Base-by-base conservation (phyloP, 768 basidiomycete species). In the Psilocybe cyanescens region DNA sequence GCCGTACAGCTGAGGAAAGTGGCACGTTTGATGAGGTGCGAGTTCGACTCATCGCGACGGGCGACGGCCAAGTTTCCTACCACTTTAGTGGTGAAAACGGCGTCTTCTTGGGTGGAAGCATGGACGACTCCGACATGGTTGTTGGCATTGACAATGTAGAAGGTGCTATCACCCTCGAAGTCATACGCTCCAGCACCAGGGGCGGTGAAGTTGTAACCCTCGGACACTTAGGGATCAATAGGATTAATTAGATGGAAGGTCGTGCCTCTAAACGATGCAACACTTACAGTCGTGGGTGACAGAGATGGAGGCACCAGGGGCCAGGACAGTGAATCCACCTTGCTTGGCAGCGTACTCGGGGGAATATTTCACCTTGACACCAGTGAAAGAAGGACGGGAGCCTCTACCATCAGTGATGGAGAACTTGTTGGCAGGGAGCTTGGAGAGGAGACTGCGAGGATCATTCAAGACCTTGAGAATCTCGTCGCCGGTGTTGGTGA, bases 401-500 rank as follows among this genome's bases (percentile, higher is more conserved):
- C 79, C 79, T n/a, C 69, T 62, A 3, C 62, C 69, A 59, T 73
- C 72, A 44, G 70, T 68, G 68, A 81, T 77, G 54, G 70, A 58
- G 67, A 81, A 80, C 31, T 73, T 75, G 63, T 81, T 71, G 6
- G 76, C 71, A n/a, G 77, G 74, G 49, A 75, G 66, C 60, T 71
- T 75, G 55, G 73, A 75, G 52, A 82, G 70, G 24, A 75, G 69
- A 57, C 74, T 67, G 29, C 74, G 74, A 19, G 80, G 80, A 61
- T 81, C 78, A 65, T 80, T 78, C 54, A 81, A 72, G 57, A 82
- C 65, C 68, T 78, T 80, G 39, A 81, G 67, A 31, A 77, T 75
- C 64, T 78, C 74, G 45, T 79, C 71, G 51, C 81, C 81, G 30
- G 78, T 79, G 70, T 80, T 79, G 61, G 74, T 75, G 64, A 80